A percentile compares a stretch with the other conserved stretches of the same genome.
phyloP scores from a whole-genome alignment of 1,284 basidiomycete genomes.

The Leccinum fallax region DNA sequence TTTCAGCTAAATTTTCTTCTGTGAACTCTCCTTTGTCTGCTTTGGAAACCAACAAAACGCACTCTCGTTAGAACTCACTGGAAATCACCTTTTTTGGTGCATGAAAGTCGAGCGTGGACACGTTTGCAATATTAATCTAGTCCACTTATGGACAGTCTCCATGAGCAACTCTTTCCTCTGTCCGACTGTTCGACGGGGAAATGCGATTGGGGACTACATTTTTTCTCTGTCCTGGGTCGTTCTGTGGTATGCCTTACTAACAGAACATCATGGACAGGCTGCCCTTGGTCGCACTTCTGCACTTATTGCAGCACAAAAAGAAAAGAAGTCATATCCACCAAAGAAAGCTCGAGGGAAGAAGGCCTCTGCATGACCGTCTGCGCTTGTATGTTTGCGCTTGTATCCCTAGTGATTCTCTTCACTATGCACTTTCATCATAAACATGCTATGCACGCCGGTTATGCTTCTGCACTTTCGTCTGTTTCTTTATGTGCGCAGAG shows the following conservation, averaged over 20 bases:
- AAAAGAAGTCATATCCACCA: slow-evolving; percentile 69
- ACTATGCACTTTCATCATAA: slow-evolving; percentile 26
- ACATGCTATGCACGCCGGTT: slow-evolving; percentile 9
- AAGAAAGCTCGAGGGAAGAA: slow-evolving; percentile 82
- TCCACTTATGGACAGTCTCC: slow-evolving; percentile 27
- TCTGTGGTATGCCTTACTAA: slow-evolving; percentile 21
- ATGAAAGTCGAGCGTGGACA: slow-evolving; percentile 88
- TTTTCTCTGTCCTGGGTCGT: slow-evolving; percentile 16
- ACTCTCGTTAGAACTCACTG: slow-evolving; percentile 80
- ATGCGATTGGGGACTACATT: slow-evolving; percentile 30
- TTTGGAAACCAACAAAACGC: slow-evolving; percentile 39
- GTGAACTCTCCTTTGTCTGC: background rate
- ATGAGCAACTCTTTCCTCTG: slow-evolving; percentile 21
- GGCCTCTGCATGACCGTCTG: slow-evolving; percentile 35
- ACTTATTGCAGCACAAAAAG: slow-evolving; percentile 68
- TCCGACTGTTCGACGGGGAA: slow-evolving; percentile 16
- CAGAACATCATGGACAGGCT: slow-evolving; percentile 49
- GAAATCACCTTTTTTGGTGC: slow-evolving; percentile 53
- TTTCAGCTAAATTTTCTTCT: background rate
- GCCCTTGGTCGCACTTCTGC: slow-evolving; percentile 83
- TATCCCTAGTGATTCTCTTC: slow-evolving; percentile 26
- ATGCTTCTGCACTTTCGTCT: slow-evolving; percentile 2
- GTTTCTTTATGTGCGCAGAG: background rate
- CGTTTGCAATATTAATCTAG: slow-evolving; percentile 69
- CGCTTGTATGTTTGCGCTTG: slow-evolving; percentile 27